phyloP scores from a whole-genome alignment of 2,329 filamentous ascomycete genomes.

The Colletotrichum spinosum region DNA sequence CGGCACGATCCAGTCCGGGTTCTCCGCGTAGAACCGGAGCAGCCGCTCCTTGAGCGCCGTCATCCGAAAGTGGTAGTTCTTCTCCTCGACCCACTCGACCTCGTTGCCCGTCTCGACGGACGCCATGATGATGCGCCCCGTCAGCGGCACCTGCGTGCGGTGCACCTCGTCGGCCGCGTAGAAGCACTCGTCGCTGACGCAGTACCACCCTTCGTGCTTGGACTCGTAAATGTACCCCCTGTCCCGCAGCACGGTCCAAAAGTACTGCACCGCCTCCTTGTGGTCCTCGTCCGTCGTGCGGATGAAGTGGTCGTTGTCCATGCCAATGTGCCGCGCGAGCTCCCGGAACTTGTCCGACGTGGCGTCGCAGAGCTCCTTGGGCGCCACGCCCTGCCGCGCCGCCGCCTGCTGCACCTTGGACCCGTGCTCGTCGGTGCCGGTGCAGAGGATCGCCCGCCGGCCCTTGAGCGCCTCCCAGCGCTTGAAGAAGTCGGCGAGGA shows the following conservation, averaged over 20 bases:
- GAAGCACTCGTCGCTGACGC: slow-evolving; percentile 95
- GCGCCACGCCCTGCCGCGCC: slow-evolving; percentile 73
- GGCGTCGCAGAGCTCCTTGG: slow-evolving; percentile 89
- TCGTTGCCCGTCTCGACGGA: slow-evolving; percentile 90
- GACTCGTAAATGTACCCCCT: slow-evolving; percentile 84
- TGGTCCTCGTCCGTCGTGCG: slow-evolving; percentile 90
- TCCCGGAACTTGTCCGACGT: slow-evolving; percentile 84
- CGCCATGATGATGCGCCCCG: slow-evolving; percentile 84
- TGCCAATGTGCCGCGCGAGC: slow-evolving; percentile 75
- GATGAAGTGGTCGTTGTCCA: slow-evolving; percentile 88
- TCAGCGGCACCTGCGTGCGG: slow-evolving; percentile 79
- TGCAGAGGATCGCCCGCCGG: slow-evolving; percentile 78
- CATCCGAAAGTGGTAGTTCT: slow-evolving; percentile 94
- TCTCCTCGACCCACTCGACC: slow-evolving; percentile 94
- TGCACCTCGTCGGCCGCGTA: slow-evolving; percentile 84
- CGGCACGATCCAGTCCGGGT: slow-evolving; percentile 83
- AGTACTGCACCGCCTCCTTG: slow-evolving; percentile 85
- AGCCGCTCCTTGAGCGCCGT: slow-evolving; percentile 84
- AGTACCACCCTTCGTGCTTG: slow-evolving; percentile 96
- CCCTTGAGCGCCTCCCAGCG: slow-evolving; percentile 87
- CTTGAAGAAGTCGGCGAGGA: slow-evolving; percentile 91
- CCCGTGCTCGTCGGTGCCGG: slow-evolving; percentile 96
- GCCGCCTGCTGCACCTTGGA: slow-evolving; percentile 97
- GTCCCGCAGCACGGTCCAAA: slow-evolving; percentile 85
- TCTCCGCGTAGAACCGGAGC: slow-evolving; percentile 81